A percentile compares a stretch with the other conserved stretches of the same genome.
phyloP scores from a whole-genome alignment of 257 asterid genomes.

The Vinca minor region DNA sequence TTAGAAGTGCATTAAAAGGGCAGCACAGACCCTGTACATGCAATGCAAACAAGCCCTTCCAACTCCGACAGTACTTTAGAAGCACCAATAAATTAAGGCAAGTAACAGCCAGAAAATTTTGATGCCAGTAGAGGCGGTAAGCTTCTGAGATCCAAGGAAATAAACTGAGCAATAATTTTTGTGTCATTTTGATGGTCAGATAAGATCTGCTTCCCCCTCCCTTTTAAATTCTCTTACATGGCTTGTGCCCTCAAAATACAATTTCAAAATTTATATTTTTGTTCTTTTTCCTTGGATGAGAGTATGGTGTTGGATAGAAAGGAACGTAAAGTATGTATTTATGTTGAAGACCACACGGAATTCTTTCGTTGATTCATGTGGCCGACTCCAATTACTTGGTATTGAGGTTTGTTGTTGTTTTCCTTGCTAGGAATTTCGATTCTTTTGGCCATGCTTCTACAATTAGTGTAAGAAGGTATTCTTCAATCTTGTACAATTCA shows the following conservation, averaged over 20 bases:
- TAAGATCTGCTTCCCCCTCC: not conserved
- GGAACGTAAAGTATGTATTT: no score
- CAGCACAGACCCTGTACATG: not conserved
- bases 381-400: no score
- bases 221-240: not conserved
- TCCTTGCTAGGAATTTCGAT: not conserved
- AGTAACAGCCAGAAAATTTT: not conserved
- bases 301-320: no score
- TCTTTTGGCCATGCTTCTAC: not conserved
- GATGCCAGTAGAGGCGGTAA: not conserved
- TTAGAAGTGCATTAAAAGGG: not conserved
- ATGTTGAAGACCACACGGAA: no score
- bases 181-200: not conserved
- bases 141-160: not conserved
- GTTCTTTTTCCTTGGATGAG: no score
- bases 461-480: no score
- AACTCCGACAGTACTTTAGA: not conserved
- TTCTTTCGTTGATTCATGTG: no score
- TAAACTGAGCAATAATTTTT: not conserved
- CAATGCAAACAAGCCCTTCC: not conserved
- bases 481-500: no score
- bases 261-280: not conserved
- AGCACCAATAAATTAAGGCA: not conserved
- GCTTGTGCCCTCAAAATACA: not conserved
- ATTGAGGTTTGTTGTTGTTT: no score